Evolutionary conservation across 2,329 filamentous ascomycete species (phyloP).

Genomic region (Chlorencoelia australis): DNA sequence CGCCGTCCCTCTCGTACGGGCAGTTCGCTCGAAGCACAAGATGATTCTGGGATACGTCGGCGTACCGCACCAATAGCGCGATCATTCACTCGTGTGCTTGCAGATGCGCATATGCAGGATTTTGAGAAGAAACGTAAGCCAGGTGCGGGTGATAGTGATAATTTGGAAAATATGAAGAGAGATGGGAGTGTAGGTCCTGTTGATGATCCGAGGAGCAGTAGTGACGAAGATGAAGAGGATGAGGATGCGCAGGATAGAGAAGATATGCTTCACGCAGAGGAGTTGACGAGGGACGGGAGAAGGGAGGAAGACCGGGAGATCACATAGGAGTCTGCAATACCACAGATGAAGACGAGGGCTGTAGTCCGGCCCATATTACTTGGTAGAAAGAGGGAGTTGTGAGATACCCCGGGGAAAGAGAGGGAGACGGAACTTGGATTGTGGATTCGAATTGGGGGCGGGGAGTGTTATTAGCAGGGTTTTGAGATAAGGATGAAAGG

Average conservation of each 20-base stretch:
- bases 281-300: constrained; percentile 12
- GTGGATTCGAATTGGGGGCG: no score
- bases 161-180: constrained; percentile 1
- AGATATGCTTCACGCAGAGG: constrained; percentile 17
- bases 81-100: constrained; percentile 56
- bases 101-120: constrained; percentile 79
- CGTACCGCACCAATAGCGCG: constrained; percentile 10
- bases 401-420: background rate
- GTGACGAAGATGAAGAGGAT: constrained; percentile 17
- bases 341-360: no score
- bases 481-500: no score
- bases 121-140: constrained; percentile 67
- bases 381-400: background rate
- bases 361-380: no score
- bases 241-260: constrained; percentile 17
- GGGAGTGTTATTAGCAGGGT: no score
- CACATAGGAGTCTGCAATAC: background rate
- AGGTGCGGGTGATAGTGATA: constrained; percentile 10
- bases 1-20: constrained; percentile 15
- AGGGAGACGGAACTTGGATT: background rate
- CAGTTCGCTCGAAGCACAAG: constrained; percentile 17
- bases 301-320: background rate
- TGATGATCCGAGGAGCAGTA: constrained; percentile 5
- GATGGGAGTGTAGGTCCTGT: constrained; percentile 8
- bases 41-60: constrained; percentile 7